Percentiles rank a stretch among this genome's conserved stretches.
Conservation (phyloP, 2,329 filamentous ascomycete genomes). For the Hypomyces rosellus region DNA sequence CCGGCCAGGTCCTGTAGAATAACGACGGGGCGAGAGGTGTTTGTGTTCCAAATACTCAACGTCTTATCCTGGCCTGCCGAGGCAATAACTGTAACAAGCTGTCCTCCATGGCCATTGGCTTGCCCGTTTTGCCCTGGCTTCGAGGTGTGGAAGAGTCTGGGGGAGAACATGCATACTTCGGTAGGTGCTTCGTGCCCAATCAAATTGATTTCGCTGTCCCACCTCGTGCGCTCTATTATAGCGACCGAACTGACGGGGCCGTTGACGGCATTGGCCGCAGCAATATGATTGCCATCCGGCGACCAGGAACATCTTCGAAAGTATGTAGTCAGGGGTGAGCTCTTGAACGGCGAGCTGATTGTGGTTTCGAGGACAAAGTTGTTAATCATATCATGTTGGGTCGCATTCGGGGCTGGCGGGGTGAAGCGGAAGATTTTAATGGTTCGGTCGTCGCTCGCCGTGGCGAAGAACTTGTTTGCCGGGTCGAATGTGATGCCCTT, state of each 20-base stretch:
- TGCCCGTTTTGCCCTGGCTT: slow-evolving; percentile 53
- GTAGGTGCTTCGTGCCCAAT: slow-evolving; percentile 96
- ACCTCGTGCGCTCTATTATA: slow-evolving; percentile 84
- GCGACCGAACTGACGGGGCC: slow-evolving; percentile 95
- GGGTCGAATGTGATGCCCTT: slow-evolving; percentile 98
- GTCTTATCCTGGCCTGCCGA: slow-evolving; percentile 97
- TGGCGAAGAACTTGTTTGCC: slow-evolving; percentile 98
- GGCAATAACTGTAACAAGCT: slow-evolving; percentile 83
- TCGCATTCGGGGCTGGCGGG: slow-evolving; percentile 82
- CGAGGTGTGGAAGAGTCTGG: slow-evolving; percentile 72
- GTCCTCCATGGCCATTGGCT: slow-evolving; percentile 35
- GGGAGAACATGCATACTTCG: slow-evolving; percentile 96
- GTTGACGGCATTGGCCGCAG: slow-evolving; percentile 93
- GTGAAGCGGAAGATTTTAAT: slow-evolving; percentile 97
- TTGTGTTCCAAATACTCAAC: slow-evolving; percentile 95
- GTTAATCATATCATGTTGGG: slow-evolving; percentile 89
- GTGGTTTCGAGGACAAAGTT: slow-evolving; percentile 95
- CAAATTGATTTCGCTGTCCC: slow-evolving; percentile 95
- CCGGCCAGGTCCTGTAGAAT: slow-evolving; percentile 82
- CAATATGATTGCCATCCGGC: slow-evolving; percentile 93
- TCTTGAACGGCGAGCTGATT: slow-evolving; percentile 79
- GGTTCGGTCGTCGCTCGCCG: slow-evolving; percentile 90
- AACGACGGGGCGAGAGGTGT: slow-evolving; percentile 82
- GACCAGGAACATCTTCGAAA: slow-evolving; percentile 97
- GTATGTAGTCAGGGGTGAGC: slow-evolving; percentile 91